Base-by-base conservation (phyloP, 1,139 yeast species). In the Candida mesenterica region DNA sequence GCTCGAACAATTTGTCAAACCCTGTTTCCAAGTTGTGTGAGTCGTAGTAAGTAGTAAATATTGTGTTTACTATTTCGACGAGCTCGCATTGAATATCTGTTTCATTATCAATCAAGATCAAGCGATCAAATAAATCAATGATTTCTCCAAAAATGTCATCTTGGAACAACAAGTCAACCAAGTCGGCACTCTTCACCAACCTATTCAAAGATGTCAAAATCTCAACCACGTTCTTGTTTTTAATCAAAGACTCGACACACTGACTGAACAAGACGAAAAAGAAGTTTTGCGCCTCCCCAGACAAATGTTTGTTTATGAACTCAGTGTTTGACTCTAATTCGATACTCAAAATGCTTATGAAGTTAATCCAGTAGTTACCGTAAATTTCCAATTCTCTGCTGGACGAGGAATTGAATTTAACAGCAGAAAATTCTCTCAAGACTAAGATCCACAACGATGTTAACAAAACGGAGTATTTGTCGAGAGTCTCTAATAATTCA, bases 201-300 rank as follows among this genome's bases (percentile, higher is more conserved):
- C 78, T 71, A 28, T 70, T 69, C 44, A 88, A 55, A 0, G 86
- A 80, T 0, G 55, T 52, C 35, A 85, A 59, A 3, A 80, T 72
- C 33, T 71, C 72, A 10, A 63, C 48, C 2, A 64, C 62, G 40
- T 67, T 57, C 35, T 57, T 60, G 40, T 65, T 70, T 42, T 67
- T 73, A 13, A 82, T 73, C 42, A 88, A 66, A 0, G 85, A 76
- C 50, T 87, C 96, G 37, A 88, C 72, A 55, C 96, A 87, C 46
- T 87, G 85, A 26, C 96, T 87, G 61, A 85, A 86, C 32, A 90
- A 59, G 18, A 89, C 83, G 54, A 86, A 86, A 59, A 85, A 82
- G 48, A 89, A 86, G 35, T 86, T 82, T 3, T 79, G 76, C 0
- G 82, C 71, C 47, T 87, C 95, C 9, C 73, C 77, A n/a, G 61